These are phyloP conservation scores for Cadophora sp. DNA, from an alignment of 2,329 filamentous ascomycete genomes.

Conservation along the genomic window DNA sequence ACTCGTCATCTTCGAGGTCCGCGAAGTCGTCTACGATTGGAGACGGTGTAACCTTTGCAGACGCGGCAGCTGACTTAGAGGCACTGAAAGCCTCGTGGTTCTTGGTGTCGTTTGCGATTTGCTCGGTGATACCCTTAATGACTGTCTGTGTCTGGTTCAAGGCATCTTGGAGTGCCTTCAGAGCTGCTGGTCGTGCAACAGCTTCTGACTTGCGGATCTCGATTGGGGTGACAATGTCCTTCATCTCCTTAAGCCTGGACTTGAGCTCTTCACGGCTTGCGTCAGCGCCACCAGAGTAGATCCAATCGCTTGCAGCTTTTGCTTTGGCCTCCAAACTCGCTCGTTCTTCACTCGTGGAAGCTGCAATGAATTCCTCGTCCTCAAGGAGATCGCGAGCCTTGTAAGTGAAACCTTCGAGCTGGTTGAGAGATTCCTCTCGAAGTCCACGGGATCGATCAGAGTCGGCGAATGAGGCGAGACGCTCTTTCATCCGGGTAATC, in stretches of 20 bases:
- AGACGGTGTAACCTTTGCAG: constrained; percentile 49
- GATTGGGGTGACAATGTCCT: constrained; percentile 79
- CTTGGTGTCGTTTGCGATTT: constrained; percentile 74
- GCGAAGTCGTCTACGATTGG: constrained; percentile 62
- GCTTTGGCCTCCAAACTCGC: constrained; percentile 71
- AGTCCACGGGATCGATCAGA: constrained; percentile 80
- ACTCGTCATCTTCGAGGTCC: constrained; percentile 79
- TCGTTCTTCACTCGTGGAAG: constrained; percentile 73
- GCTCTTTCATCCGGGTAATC: constrained; percentile 53
- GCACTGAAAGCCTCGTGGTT: constrained; percentile 60
- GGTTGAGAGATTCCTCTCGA: constrained; percentile 88
- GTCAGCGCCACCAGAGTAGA: constrained; percentile 83
- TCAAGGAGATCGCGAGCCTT: constrained; percentile 83
- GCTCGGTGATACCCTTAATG: constrained; percentile 70
- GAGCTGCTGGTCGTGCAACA: constrained; percentile 70
- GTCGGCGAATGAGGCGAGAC: constrained; percentile 82
- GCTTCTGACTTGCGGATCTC: constrained; percentile 77
- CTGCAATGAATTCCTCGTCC: constrained; percentile 74
- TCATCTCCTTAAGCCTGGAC: constrained; percentile 76
- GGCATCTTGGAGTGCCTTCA: constrained; percentile 72
- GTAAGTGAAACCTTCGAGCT: constrained; percentile 94
- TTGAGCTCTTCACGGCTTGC: constrained; percentile 79
- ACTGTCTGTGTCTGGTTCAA: constrained; percentile 76
- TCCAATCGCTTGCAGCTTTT: constrained; percentile 81
- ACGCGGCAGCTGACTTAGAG: constrained; percentile 49